Base-by-base conservation (phyloP, 345 rosid genomes). In the Nasturtium officinale region DNA sequence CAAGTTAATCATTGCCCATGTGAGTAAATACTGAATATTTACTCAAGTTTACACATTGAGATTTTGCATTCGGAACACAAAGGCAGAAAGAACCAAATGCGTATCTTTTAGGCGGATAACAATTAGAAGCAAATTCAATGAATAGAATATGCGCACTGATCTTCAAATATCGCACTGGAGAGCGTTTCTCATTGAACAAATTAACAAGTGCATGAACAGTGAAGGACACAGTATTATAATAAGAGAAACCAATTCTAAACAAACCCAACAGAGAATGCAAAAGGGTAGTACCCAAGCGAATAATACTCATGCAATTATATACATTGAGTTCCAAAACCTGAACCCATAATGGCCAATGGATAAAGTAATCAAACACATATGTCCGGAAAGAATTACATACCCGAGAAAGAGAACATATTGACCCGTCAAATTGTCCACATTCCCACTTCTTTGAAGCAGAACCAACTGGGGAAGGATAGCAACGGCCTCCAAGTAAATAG, bases 361-460 rank as follows among this genome's bases (percentile, higher is more conserved):
- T 40, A 62, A 69, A 54, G 65, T 28, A n/a, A 29, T 42, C 21
- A 69, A 45, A 40, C 7, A 3, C 15, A 38, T 10, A 51, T 45
- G 26, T 54, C 13, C 29, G 48, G 59, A 53, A 63, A 70, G 25
- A 53, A 42, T 74, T 10, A 78, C 92, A 63, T 86, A 93, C 98
- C 98, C 98, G 50, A 93, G 93, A 73, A 93, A 84, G 84, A 90
- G 77, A 65, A 93, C 94, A 82, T 93, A 93, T 84, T 93, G 97
- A 60, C 97, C 98, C 0, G 98, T 87, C 79, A 90, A 79, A 79
- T 93, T 93, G 85, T 93, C 98, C 64, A 93, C 98, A 77, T 93
- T 93, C 63, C 98, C 94, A 68, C 97, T 90, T 78, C 96, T 65
- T 73, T 93, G 98, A 43, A 93, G 93, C 79, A 90, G 71, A 74